Percentiles rank a stretch among this genome's conserved stretches.
These are phyloP conservation scores for Cladochytrium replicatum DNA, from an alignment of 192 early-diverging fungal species.

Conservation along the genomic window DNA sequence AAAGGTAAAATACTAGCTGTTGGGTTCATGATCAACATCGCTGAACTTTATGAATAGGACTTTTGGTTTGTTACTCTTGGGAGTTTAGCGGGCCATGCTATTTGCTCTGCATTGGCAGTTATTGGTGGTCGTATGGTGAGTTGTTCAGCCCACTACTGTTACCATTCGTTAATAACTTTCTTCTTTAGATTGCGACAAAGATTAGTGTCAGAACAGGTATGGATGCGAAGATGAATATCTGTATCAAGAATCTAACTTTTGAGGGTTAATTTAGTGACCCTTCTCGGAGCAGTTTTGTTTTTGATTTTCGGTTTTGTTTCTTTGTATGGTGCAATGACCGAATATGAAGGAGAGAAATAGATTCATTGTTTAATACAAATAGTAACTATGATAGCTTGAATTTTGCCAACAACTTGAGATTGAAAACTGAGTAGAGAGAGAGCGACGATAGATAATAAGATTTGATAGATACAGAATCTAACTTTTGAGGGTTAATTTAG, in stretches of 20 bases:
- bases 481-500: too few relatives aligned
- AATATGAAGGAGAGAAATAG: conserved; percentile 6
- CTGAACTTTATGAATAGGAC: conserved; percentile 41
- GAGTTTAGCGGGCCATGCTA: conserved; percentile 76
- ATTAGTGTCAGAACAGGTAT: conserved; percentile 81
- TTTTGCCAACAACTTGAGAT: too few relatives aligned
- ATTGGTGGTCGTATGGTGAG: conserved; percentile 76
- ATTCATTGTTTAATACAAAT: too few relatives aligned
- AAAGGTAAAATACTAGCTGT: conserved; percentile 34
- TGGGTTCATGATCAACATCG: conserved; percentile 3
- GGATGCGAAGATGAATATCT: background rate
- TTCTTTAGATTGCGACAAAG: conserved; percentile 49
- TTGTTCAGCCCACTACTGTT: background rate
- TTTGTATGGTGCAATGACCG: conserved; percentile 42
- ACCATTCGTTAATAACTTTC: conserved; percentile 12
- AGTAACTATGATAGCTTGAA: too few relatives aligned
- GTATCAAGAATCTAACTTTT: conserved; percentile 3
- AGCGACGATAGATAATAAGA: too few relatives aligned
- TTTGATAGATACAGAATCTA: too few relatives aligned
- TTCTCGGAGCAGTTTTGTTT: conserved; percentile 78
- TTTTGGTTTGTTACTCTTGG: conserved; percentile 86
- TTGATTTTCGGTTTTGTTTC: conserved; percentile 73
- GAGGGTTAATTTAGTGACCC: too few relatives aligned
- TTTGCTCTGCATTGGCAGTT: conserved; percentile 89
- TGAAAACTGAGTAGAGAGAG: too few relatives aligned